These are phyloP conservation scores for Graphium sp. DNA, from an alignment of 2,329 filamentous ascomycete species.

Conservation along the genomic window DNA sequence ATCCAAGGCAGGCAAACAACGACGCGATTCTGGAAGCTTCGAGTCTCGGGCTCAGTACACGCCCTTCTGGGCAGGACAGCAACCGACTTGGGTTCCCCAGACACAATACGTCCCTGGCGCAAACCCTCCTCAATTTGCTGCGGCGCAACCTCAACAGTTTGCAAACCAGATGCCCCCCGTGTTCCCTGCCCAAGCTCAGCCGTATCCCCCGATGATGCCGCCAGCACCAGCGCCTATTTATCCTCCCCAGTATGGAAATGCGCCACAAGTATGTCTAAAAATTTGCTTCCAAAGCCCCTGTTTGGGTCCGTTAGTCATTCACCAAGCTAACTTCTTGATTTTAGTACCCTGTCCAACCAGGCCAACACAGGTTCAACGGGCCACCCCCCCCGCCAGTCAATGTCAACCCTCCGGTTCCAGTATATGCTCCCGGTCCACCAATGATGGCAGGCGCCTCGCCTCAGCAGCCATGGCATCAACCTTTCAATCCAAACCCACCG, in stretches of 20 bases:
- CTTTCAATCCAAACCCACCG: slow-evolving; percentile 11
- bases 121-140: slow-evolving; percentile 8
- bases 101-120: slow-evolving; percentile 26
- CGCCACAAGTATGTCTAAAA: slow-evolving; percentile 24
- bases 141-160: slow-evolving; percentile 27
- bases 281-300: slow-evolving; percentile 2
- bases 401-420: slow-evolving; percentile 16
- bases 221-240: slow-evolving; percentile 17
- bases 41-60: slow-evolving; percentile 53
- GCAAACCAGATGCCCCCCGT: slow-evolving; percentile 26
- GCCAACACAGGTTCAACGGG: slow-evolving; percentile 16
- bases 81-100: slow-evolving; percentile 37
- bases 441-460: slow-evolving; percentile 11
- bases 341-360: slow-evolving; percentile 15
- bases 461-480: slow-evolving; percentile 19
- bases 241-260: slow-evolving; percentile 22
- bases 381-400: no score
- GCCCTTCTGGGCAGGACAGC: slow-evolving; percentile 44
- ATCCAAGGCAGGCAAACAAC: slow-evolving; percentile 46
- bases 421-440: slow-evolving; percentile 17
- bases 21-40: slow-evolving; percentile 47
- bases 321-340: slow-evolving; percentile 5
- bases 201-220: slow-evolving; percentile 24
- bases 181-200: slow-evolving; percentile 24
- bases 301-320: slow-evolving; percentile 4